Evolutionary conservation across 2,329 filamentous ascomycete genomes (phyloP), one percentile per base, ranked within the genome.

Genomic region (Plectosphaerella sp.): DNA sequence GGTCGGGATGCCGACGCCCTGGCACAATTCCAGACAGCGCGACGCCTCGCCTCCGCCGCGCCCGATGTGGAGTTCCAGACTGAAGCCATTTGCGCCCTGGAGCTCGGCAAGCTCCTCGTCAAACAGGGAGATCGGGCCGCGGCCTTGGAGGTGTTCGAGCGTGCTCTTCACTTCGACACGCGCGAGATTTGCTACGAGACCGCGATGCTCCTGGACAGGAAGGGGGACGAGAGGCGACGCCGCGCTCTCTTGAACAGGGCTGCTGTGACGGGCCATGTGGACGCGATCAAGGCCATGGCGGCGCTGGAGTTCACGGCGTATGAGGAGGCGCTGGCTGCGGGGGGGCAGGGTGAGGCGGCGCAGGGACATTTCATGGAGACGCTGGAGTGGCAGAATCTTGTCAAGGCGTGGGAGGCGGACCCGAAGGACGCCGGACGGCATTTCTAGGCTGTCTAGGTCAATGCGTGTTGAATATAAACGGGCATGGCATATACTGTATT

Each of bases 1-100:
- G 64, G 60, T 24, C 61, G 57, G n/a, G 61, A 73, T 37, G 59
- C 67, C 4, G 60, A 73, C 45, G 71, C 68, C 33, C 58, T 72
- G 8, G 8, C 8, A 9, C 8, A 12, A 10, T 12, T 33, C 8
- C 28, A 33, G 28, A 10, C 28, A 33, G 28, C 28, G 11, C 28
- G 28, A 12, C 28, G 28, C 28, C 8, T 33, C 4, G 28, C 28
- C 3, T 3, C 4, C 28, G 28, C 20, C 63, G 65, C 4, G 28
- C 11, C 45, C 20, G 45, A 33, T 22, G 45, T 6, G 14, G 24
- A 16, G 15, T 47, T 37, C 18, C 12, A 22, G 35, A 24, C 20
- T 12, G 15, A 41, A 35, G 37, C 9, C 10, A 12, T 16, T 10
- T 39, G 35, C 11, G 18, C 20, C 18, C 1, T 41, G 6, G 35